A percentile compares a stretch with the other conserved stretches of the same genome.
Conservation (phyloP, 805 yeast species). For the Metahyphopichia silvanorum region DNA sequence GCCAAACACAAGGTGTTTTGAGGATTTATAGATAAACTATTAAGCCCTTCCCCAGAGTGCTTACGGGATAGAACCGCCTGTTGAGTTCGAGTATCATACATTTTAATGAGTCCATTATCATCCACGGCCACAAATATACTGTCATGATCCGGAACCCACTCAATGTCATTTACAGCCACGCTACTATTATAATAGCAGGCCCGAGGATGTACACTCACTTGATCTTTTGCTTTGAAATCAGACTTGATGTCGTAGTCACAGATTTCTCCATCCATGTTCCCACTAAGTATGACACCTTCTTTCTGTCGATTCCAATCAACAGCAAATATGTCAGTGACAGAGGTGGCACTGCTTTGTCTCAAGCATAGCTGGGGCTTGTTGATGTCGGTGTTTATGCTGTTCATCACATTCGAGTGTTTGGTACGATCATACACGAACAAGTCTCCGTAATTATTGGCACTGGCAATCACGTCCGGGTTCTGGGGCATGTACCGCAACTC, state of each 20-base stretch:
- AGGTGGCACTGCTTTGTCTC: conserved; percentile 23
- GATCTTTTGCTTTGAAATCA: conserved; percentile 24
- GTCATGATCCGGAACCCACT: conserved; percentile 65
- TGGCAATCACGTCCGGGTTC: conserved; percentile 78
- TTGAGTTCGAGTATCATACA: conserved; percentile 52
- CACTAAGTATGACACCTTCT: conserved; percentile 60
- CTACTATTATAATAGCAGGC: conserved; percentile 18
- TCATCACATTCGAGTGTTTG: conserved; percentile 52
- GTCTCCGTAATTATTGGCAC: conserved; percentile 64
- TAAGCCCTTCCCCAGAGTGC: conserved; percentile 38
- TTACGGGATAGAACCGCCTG: conserved; percentile 6
- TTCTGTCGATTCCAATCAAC: conserved; percentile 67
- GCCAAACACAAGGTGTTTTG: conserved; percentile 55
- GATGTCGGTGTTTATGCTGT: conserved; percentile 21
- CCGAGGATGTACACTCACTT: conserved; percentile 8
- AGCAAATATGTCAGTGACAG: conserved; percentile 56
- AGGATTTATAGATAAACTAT: conserved; percentile 60
- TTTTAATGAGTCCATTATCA: conserved; percentile 51
- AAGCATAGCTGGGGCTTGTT: conserved; percentile 51
- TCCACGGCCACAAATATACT: conserved; percentile 63
- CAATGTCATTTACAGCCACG: conserved; percentile 65
- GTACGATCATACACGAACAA: conserved; percentile 77
- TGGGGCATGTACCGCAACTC: conserved; percentile 75
- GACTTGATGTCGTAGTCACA: conserved; percentile 65
- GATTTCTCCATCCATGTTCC: conserved; percentile 61